Evolutionary conservation across 352 stramenopile species (phyloP), one percentile per base, ranked within the genome.

Genomic region (Phytophthora niederhauseri): DNA sequence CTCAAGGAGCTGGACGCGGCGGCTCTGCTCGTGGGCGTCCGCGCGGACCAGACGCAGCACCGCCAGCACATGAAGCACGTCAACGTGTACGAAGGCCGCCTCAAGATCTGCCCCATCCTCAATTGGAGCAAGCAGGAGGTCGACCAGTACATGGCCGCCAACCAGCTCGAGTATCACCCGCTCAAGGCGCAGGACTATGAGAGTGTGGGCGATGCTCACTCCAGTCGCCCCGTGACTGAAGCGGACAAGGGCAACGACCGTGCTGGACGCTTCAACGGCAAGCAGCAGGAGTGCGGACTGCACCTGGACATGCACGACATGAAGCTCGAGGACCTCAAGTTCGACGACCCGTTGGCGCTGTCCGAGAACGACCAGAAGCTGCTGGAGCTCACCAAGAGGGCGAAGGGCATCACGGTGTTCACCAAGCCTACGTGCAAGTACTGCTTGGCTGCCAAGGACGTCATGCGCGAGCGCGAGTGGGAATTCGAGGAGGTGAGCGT

Each of bases 81-180:
- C 36, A 92, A 94, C 65, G 74, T 91, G 61, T 81, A 94, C 64
- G 84, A 97, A 51, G 88, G 85, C 7, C 78, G 87, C 1, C 74
- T 96, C 53, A 97, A 97, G 72, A 91, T 97, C 54, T 93, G 89
- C 48, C 89, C 89, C 48, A 97, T 95, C 36, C 76, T 97, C 45
- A 69, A 84, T 34, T 95, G 88, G 89, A 91, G 76, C 64, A 92
- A 94, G 57, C 51, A 77, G 15, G 78, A 94, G 31, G 75, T 95
- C 6, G 82, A 91, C 22, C 63, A 92, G 50, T 95, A 95, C 70
- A 93, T 95, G 82, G 61, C 75, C 26, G 58, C 31, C 6, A 76
- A 92, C 61, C 61, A 85, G 34, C 75, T 97, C 51, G 82, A 89
- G 57, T 92, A 90, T 66, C 89, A 97, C 61, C 89, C 89, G n/a